Conservation (phyloP, 331 rosid species). For the Saraca asoca region DNA sequence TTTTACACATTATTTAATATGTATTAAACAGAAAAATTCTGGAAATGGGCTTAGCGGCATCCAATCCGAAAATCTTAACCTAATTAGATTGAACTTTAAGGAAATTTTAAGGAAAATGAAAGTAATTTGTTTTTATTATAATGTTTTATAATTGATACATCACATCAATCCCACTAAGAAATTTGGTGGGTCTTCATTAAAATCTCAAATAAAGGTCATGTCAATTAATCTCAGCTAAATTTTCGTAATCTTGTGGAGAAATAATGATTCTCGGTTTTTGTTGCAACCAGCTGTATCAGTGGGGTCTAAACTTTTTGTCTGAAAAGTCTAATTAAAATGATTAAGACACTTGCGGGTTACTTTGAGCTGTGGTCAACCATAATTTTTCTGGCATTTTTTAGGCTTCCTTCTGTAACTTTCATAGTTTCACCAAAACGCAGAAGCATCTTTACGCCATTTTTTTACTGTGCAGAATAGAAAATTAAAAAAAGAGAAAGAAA, state of each 20-base stretch:
- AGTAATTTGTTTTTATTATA: no score
- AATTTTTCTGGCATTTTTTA: constrained; percentile 54
- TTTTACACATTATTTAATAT: no score
- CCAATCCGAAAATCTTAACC: no score
- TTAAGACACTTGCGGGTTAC: constrained; percentile 50
- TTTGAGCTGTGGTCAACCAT: constrained; percentile 59
- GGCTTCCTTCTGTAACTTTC: constrained; percentile 46
- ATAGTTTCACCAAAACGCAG: constrained; percentile 46
- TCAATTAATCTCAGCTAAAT: constrained; percentile 61
- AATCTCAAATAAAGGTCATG: constrained; percentile 43
- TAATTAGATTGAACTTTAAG: no score
- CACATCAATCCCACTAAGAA: constrained; percentile 44
- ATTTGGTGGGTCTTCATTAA: constrained; percentile 36
- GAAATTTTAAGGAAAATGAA: no score
- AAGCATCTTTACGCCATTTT: constrained; percentile 56
- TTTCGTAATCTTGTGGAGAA: constrained; percentile 58
- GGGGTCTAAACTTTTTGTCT: constrained; percentile 38
- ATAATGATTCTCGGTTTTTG: constrained; percentile 63
- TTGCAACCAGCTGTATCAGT: constrained; percentile 90
- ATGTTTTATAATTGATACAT: constrained; percentile 32
- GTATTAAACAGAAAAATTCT: no score
- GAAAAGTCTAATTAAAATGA: constrained; percentile 66
- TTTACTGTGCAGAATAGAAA: constrained; percentile 21
- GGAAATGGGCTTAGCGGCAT: no score
- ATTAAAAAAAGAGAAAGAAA: no score